Evolutionary conservation across 768 basidiomycete species (phyloP).

Genomic region (Agaricus blazei): DNA sequence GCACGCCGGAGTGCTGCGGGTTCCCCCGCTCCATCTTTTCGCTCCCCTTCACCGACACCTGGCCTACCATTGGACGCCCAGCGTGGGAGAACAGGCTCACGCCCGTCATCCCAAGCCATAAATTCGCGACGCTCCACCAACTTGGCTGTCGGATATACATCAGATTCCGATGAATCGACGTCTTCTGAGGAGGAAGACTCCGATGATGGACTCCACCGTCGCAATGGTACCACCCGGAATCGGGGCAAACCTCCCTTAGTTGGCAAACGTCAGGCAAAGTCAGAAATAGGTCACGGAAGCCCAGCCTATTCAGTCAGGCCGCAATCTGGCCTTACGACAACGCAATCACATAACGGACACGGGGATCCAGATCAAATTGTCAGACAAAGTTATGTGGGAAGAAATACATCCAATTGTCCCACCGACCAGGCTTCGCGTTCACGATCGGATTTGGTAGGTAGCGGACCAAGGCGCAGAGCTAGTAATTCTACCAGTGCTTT

Average conservation of each 20-base stretch:
- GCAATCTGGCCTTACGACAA: slow-evolving; percentile 11
- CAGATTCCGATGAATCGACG: slow-evolving; percentile 25
- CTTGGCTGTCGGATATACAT: slow-evolving; percentile 19
- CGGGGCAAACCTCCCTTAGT: slow-evolving; percentile 13
- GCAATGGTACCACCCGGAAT: slow-evolving; percentile 9
- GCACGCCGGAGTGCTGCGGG: slow-evolving; percentile 58
- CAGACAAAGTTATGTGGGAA: slow-evolving; percentile 9
- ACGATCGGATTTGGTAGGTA: slow-evolving; percentile 30
- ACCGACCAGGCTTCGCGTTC: slow-evolving; percentile 21
- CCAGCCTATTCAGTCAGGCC: slow-evolving; percentile 15
- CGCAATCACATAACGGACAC: slow-evolving; percentile 25
- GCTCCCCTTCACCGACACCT: slow-evolving; percentile 30
- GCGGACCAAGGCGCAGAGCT: slow-evolving; percentile 36
- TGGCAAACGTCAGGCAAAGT: slow-evolving; percentile 26
- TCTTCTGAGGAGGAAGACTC: slow-evolving; percentile 14
- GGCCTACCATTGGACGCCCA: slow-evolving; percentile 16
- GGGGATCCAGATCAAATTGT: slow-evolving; percentile 12
- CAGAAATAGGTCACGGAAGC: slow-evolving; percentile 36
- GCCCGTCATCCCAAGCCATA: slow-evolving; percentile 10
- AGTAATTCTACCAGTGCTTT: slow-evolving; percentile 58
- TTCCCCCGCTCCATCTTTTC: slow-evolving; percentile 52
- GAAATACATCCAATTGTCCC: not conserved
- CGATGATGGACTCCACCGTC: slow-evolving; percentile 19
- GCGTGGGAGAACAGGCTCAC: slow-evolving; percentile 19
- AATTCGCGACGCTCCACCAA: slow-evolving; percentile 16